Evolutionary conservation across 176 grass and related monocot species (phyloP).

Genomic region (Triticum aestivum): DNA sequence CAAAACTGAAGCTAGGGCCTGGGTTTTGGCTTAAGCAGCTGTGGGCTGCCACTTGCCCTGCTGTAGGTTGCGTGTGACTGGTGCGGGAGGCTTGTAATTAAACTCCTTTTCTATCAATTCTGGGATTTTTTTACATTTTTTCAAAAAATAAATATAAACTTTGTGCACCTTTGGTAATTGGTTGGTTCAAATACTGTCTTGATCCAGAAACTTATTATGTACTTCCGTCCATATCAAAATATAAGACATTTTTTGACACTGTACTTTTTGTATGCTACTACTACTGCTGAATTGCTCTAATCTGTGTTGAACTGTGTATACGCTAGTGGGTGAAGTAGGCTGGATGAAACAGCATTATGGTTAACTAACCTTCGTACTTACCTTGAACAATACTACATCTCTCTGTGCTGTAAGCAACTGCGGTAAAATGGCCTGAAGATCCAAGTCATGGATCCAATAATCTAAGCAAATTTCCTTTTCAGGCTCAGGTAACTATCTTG

Average conservation of each 20-base stretch:
- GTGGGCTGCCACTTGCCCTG: background rate
- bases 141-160: background rate
- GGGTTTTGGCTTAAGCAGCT: background rate
- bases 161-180: constrained; percentile 12
- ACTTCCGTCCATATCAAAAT: background rate
- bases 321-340: background rate
- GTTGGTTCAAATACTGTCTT: constrained; percentile 1
- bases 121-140: background rate
- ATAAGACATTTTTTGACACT: too few species aligned
- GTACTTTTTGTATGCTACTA: background rate
- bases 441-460: background rate
- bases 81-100: background rate
- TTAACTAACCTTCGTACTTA: background rate
- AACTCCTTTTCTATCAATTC: background rate
- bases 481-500: constrained; percentile 70
- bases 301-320: too few species aligned
- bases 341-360: background rate
- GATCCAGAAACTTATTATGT: background rate
- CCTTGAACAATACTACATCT: background rate
- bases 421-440: background rate
- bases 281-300: background rate
- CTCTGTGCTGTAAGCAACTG: background rate
- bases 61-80: background rate
- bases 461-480: constrained; percentile 39
- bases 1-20: background rate